Conservation (phyloP, 2,329 filamentous ascomycete species). For the Fusarium keratoplasticum region DNA sequence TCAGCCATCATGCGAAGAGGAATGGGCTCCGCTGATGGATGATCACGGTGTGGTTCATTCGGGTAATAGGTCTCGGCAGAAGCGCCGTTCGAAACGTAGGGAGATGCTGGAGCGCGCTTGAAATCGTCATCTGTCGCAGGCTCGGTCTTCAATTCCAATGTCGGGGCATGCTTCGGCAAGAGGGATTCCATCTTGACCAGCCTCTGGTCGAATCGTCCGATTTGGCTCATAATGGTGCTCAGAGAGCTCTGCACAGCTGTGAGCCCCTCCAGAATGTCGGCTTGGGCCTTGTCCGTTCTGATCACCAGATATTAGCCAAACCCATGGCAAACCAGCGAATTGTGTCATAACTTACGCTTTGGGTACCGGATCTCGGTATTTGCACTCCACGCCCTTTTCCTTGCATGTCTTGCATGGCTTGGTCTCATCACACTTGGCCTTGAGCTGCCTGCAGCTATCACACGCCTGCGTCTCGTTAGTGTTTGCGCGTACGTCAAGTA, state of each 20-base stretch:
- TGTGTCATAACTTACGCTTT: conserved; percentile 75
- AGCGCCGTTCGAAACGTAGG: conserved; percentile 38
- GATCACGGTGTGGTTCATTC: conserved; percentile 41
- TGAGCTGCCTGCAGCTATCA: conserved; percentile 86
- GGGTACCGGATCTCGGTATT: conserved; percentile 90
- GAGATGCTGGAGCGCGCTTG: conserved; percentile 38
- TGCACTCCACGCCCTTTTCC: conserved; percentile 85
- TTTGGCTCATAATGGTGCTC: conserved; percentile 50
- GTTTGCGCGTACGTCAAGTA: background rate
- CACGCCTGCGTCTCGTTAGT: conserved; percentile 74
- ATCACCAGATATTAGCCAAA: conserved; percentile 19
- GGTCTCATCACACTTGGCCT: conserved; percentile 92
- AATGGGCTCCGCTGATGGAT: conserved; percentile 42
- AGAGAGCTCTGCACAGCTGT: conserved; percentile 54
- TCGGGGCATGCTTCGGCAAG: conserved; percentile 34
- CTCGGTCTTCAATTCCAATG: conserved; percentile 43
- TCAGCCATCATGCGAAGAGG: conserved; percentile 51
- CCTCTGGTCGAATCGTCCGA: conserved; percentile 54
- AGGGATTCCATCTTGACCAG: conserved; percentile 51
- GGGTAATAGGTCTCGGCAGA: conserved; percentile 35
- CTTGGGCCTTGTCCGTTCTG: conserved; percentile 70
- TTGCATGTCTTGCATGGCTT: conserved; percentile 88
- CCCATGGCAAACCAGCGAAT: background rate
- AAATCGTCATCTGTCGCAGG: conserved; percentile 47
- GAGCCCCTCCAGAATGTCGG: conserved; percentile 70